These are phyloP conservation scores for Ogataea neopini DNA, from an alignment of 805 yeast genomes.

Conservation along the genomic window DNA sequence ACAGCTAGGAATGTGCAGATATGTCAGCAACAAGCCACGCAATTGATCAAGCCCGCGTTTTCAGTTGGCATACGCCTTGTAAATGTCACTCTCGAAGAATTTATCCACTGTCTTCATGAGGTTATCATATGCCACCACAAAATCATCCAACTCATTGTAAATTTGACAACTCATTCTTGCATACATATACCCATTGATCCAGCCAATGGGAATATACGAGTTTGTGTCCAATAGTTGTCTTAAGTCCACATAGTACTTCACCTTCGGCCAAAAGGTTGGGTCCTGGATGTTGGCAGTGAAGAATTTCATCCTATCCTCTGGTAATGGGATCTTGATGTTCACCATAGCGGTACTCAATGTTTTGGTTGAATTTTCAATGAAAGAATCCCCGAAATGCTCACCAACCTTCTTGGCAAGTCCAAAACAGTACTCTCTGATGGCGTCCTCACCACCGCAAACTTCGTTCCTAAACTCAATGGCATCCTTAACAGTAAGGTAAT, in stretches of 20 bases:
- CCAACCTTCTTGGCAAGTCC: constrained; percentile 47
- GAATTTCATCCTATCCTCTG: constrained; percentile 1
- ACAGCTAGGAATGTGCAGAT: no score
- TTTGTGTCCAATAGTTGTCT: constrained; percentile 31
- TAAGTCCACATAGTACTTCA: constrained; percentile 23
- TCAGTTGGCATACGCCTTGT: constrained; percentile 5
- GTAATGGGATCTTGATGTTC: constrained; percentile 41
- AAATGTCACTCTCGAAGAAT: constrained; percentile 8
- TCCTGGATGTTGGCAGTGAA: constrained; percentile 7
- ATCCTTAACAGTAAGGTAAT: constrained; percentile 41
- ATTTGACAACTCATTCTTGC: constrained; percentile 61
- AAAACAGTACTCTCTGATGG: constrained; percentile 49
- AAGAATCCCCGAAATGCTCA: constrained; percentile 38
- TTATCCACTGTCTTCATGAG: constrained; percentile 34
- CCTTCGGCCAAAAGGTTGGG: constrained; percentile 9
- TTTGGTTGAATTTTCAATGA: constrained; percentile 39
- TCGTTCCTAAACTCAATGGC: constrained; percentile 56
- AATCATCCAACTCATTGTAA: constrained; percentile 59
- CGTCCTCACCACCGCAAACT: constrained; percentile 61
- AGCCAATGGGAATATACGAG: constrained; percentile 49
- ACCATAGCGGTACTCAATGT: constrained; percentile 45
- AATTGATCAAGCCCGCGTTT: no score
- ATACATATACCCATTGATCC: constrained; percentile 43
- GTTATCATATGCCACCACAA: no score
- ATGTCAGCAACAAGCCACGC: no score